These are phyloP conservation scores for Trypanosoma theileri DNA, from an alignment of 208 protist genomes.

Conservation along the genomic window DNA sequence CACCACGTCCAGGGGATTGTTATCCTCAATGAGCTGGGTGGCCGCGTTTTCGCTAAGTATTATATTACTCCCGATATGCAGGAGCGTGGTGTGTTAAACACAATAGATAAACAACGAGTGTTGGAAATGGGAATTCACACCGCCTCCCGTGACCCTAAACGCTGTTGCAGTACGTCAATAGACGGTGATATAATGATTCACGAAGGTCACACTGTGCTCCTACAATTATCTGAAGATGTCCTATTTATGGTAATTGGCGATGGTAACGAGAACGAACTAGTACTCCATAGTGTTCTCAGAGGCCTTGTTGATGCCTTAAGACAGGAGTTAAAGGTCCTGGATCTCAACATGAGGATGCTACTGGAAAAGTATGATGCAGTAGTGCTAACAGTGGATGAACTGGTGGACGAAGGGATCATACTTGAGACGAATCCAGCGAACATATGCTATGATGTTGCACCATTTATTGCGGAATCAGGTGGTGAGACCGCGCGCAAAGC, in stretches of 20 bases:
- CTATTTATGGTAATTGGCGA: conserved; percentile 82
- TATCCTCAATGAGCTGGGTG: conserved; percentile 64
- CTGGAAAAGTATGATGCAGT: conserved; percentile 87
- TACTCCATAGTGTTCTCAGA: conserved; percentile 66
- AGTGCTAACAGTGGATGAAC: conserved; percentile 87
- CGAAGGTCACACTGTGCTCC: conserved; percentile 74
- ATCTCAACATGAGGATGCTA: conserved; percentile 51
- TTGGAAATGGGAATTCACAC: conserved; percentile 64
- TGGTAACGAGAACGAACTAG: conserved; percentile 79
- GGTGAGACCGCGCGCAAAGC: conserved; percentile 65
- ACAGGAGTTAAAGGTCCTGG: conserved; percentile 50
- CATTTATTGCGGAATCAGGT: conserved; percentile 56
- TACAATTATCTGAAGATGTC: conserved; percentile 58
- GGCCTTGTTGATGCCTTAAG: conserved; percentile 68
- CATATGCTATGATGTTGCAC: conserved; percentile 59
- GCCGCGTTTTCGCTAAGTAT: conserved; percentile 87
- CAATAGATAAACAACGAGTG: conserved; percentile 61
- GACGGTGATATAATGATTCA: conserved; percentile 77
- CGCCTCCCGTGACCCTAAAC: conserved; percentile 34
- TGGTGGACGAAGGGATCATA: conserved; percentile 91
- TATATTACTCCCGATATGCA: conserved; percentile 68
- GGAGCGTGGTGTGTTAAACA: conserved; percentile 46
- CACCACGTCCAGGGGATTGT: conserved; percentile 85
- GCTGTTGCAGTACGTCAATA: conserved; percentile 24
- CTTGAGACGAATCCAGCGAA: conserved; percentile 68